Conservation (phyloP, 345 rosid species). For the Excoecaria agallocha region DNA sequence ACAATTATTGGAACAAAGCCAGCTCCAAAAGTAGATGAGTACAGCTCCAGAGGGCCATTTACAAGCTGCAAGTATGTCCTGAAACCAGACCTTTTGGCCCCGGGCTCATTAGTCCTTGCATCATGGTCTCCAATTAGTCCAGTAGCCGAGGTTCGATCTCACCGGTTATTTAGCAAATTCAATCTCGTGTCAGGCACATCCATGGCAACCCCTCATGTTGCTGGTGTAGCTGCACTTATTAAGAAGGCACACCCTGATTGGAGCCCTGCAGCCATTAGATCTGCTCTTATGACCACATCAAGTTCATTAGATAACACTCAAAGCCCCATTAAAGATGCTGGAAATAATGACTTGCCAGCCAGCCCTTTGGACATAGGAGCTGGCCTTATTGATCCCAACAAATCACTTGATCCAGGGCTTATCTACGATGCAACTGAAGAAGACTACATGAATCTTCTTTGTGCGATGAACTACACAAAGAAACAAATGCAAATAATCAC, state of each 20-base stretch:
- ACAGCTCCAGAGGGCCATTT: constrained; percentile 51
- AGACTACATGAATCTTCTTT: constrained; percentile 50
- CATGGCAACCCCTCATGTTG: constrained; percentile 47
- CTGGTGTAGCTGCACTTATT: constrained; percentile 41
- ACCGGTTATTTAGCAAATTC: constrained; percentile 31
- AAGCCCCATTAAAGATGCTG: constrained; percentile 35
- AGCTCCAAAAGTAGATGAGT: constrained; percentile 41
- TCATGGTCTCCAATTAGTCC: constrained; percentile 42
- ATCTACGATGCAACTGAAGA: constrained; percentile 47
- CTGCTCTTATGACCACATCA: constrained; percentile 52
- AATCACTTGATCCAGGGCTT: constrained; percentile 56
- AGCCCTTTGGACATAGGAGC: constrained; percentile 67
- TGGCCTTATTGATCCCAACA: constrained; percentile 42
- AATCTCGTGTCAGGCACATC: constrained; percentile 47
- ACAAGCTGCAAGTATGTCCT: constrained; percentile 29
- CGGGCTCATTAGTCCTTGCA: constrained; percentile 38
- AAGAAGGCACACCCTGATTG: constrained; percentile 40
- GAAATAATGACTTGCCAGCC: constrained; percentile 29
- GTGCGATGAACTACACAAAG: constrained; percentile 40
- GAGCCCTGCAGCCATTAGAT: constrained; percentile 48
- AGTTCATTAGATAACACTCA: constrained; percentile 33
- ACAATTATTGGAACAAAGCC: constrained; percentile 35
- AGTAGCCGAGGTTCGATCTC: constrained; percentile 20
- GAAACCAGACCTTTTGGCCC: constrained; percentile 50
- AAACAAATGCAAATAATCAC: constrained; percentile 45